Evolutionary conservation across 129 eudicot species (phyloP).

Genomic region (Flaveria bidentis): DNA sequence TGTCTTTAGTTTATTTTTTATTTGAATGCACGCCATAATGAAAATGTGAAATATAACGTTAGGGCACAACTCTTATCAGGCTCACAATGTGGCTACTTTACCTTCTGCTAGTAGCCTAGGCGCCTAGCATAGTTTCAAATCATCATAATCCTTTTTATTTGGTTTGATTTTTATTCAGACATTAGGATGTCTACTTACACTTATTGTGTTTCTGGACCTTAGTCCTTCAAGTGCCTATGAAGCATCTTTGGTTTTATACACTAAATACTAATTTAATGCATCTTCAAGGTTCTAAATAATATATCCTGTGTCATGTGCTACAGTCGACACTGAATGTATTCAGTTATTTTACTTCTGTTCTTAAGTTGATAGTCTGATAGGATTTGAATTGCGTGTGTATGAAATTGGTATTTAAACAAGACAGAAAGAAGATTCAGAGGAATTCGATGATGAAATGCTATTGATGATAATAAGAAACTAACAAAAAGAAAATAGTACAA

Average conservation of each 20-base stretch:
- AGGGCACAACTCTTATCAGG: background rate
- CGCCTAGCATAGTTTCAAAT: background rate
- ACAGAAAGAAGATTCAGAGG: too few relatives aligned
- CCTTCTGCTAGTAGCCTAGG: background rate
- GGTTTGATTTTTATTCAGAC: background rate
- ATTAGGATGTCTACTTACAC: constrained; percentile 6
- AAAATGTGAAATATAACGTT: constrained; percentile 8
- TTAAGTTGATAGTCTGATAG: background rate
- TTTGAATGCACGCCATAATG: constrained; percentile 12
- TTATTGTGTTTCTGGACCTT: background rate
- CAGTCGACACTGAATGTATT: constrained; percentile 2
- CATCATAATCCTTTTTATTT: background rate
- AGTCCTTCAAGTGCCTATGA: constrained; percentile 4
- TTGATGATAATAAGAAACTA: too few relatives aligned
- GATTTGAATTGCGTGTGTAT: too few relatives aligned
- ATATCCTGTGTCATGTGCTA: background rate
- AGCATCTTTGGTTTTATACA: constrained; percentile 1
- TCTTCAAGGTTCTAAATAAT: constrained; percentile 20
- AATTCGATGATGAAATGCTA: too few relatives aligned
- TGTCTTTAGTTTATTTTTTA: background rate
- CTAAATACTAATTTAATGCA: background rate
- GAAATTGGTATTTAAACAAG: too few relatives aligned
- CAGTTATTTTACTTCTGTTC: background rate
- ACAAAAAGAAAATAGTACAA: too few relatives aligned
- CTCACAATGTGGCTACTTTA: constrained; percentile 7